These are phyloP conservation scores for Pseudogymnoascus sp. DNA, from an alignment of 2,329 filamentous ascomycete species.

Conservation along the genomic window DNA sequence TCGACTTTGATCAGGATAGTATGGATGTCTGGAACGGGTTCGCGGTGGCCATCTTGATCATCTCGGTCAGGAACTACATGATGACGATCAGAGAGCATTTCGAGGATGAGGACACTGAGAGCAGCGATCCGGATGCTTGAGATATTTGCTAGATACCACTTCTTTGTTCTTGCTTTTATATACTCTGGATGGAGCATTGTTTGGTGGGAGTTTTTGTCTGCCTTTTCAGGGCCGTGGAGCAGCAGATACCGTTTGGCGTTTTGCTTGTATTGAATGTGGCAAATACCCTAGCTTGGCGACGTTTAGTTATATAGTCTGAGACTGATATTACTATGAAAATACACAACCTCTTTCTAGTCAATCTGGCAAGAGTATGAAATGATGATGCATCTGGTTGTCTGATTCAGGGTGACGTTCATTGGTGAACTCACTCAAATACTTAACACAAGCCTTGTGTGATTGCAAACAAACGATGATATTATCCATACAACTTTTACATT, in stretches of 20 bases:
- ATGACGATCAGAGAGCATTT: neutral
- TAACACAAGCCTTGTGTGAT: no score
- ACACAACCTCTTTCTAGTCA: neutral
- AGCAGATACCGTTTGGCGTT: neutral
- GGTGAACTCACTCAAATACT: neutral
- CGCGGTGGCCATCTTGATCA: conserved; percentile 26
- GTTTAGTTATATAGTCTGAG: neutral
- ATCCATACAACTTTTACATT: no score
- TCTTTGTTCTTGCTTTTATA: neutral
- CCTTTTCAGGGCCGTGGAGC: neutral
- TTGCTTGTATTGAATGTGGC: conserved; percentile 8
- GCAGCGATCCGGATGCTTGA: neutral
- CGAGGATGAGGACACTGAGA: neutral
- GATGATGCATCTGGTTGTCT: neutral
- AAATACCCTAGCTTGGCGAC: conserved; percentile 2
- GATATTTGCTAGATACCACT: neutral
- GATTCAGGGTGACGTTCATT: neutral
- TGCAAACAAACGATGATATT: neutral
- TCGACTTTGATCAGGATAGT: conserved; percentile 24
- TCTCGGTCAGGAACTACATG: conserved; percentile 25
- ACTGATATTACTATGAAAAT: neutral
- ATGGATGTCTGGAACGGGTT: conserved; percentile 30
- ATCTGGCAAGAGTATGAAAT: neutral
- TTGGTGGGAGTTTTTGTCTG: neutral
- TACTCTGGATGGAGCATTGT: neutral